Conservation (phyloP, 805 yeast species). For the Ogataea populi-albae region DNA sequence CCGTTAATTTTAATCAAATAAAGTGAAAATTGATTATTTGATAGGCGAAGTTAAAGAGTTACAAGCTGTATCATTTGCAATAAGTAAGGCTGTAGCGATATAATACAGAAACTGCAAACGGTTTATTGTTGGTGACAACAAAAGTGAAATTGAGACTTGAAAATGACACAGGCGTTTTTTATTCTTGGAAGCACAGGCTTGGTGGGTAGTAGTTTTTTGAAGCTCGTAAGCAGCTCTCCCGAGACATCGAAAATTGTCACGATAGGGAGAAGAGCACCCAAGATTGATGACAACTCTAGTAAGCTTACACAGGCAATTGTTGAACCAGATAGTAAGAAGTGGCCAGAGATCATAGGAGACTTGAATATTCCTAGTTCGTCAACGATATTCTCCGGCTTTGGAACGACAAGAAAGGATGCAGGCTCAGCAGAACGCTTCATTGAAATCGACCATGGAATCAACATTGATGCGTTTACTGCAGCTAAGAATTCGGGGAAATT, state of each 20-base stretch:
- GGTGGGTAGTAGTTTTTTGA: constrained; percentile 60
- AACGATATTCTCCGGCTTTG: constrained; percentile 62
- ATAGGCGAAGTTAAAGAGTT: no score
- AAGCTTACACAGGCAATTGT: constrained; percentile 35
- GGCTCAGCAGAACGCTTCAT: constrained; percentile 71
- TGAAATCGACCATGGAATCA: constrained; percentile 72
- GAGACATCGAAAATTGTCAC: constrained; percentile 43
- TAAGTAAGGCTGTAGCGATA: no score
- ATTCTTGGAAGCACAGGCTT: constrained; percentile 78
- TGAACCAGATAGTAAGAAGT: constrained; percentile 45
- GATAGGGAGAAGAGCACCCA: constrained; percentile 48
- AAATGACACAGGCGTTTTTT: constrained; percentile 22
- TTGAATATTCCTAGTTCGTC: constrained; percentile 34
- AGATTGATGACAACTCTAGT: constrained; percentile 14
- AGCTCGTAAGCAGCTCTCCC: constrained; percentile 37
- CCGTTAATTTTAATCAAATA: no score
- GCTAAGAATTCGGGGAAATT: constrained; percentile 66
- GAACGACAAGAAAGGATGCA: constrained; percentile 70
- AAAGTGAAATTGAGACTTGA: no score
- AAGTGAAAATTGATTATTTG: no score
- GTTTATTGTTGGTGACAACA: no score
- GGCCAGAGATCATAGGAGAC: constrained; percentile 43
- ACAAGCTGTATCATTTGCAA: no score
- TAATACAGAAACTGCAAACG: no score
- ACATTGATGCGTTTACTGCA: constrained; percentile 63